Base-by-base conservation (phyloP, 257 asterid species). In the Dorcoceras hygrometricum region DNA sequence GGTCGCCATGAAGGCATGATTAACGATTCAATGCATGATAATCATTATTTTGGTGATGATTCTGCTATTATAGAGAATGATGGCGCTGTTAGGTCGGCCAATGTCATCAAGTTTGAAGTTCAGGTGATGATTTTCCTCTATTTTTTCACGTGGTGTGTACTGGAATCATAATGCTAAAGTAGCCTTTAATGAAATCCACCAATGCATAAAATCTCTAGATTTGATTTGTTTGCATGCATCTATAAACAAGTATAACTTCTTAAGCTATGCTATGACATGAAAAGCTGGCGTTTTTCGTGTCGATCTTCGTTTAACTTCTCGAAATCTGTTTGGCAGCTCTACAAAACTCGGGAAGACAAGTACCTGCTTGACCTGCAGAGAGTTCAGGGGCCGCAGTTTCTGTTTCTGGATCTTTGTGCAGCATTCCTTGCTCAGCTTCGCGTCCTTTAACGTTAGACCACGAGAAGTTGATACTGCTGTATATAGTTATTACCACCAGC, bases 381-480 rank as follows among this genome's bases (percentile, higher is more conserved):
- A 75, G 87, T 90, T 64, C 91, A 85, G 53, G 99, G 99, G 23
- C 95, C 96, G 0, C 98, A 87, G 31, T 83, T 90, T 72, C 91
- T 88, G 64, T 94, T 90, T 73, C 86, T 94, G 63, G 95, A 94
- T 69, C 85, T 94, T n/a, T 90, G 96, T 71, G 96, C 98, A 1
- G 93, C 98, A 25, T 90, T 94, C 72, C 89, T 90, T 57, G 89
- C 95, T 56, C 95, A 90, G 88, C 95, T 94, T 53, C 94, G 89
- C 4, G 96, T 90, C 26, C 96, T 90, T 58, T 87, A 75, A 87
- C 62, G 67, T 59, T 19, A 9, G 39, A 31, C 3, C 62, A 8
- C 24, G 59, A 26, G 72, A 75, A 65, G 76, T 39, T 51, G 65
- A 63, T 71, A n/a, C n/a, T n/a, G 78, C 68, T 86, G 91, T 86